Evolutionary conservation across 306 rosid species (phyloP).

Genomic region (Malus orientalis): DNA sequence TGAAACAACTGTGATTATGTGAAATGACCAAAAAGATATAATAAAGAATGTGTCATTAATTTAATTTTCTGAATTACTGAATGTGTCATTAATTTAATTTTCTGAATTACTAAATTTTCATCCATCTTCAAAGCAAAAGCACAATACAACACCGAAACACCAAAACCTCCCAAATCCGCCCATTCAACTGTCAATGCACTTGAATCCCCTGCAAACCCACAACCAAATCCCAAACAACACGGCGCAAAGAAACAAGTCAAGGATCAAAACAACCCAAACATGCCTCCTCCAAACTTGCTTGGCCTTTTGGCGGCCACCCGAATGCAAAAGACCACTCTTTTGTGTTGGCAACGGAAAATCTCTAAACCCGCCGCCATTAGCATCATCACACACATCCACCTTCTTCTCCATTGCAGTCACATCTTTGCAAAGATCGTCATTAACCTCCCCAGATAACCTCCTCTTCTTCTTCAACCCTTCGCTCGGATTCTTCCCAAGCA

Average conservation of each 20-base stretch:
- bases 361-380: conserved; percentile 13
- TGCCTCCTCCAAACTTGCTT: conserved; percentile 87
- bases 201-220: conserved; percentile 86
- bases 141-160: background rate
- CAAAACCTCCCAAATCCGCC: background rate
- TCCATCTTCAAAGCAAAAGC: background rate
- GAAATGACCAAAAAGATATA: too few relatives aligned
- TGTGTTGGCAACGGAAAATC: conserved; percentile 23
- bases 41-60: too few relatives aligned
- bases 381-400: conserved; percentile 32
- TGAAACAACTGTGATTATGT: too few relatives aligned
- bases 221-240: conserved; percentile 17
- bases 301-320: conserved; percentile 52
- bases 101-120: background rate
- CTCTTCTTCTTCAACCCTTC: conserved; percentile 75
- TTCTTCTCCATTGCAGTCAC: conserved; percentile 24
- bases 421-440: conserved; percentile 31
- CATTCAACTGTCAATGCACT: conserved; percentile 61
- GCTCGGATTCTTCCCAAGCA: conserved; percentile 27
- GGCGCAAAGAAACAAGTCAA: conserved; percentile 68
- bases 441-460: conserved; percentile 10
- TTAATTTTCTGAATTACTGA: too few relatives aligned
- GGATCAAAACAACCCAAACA: conserved; percentile 73
- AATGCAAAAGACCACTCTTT: conserved; percentile 17
- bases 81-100: too few relatives aligned